These are phyloP conservation scores for Coniferiporia weirii DNA, from an alignment of 1,284 basidiomycete species.

Conservation along the genomic window DNA sequence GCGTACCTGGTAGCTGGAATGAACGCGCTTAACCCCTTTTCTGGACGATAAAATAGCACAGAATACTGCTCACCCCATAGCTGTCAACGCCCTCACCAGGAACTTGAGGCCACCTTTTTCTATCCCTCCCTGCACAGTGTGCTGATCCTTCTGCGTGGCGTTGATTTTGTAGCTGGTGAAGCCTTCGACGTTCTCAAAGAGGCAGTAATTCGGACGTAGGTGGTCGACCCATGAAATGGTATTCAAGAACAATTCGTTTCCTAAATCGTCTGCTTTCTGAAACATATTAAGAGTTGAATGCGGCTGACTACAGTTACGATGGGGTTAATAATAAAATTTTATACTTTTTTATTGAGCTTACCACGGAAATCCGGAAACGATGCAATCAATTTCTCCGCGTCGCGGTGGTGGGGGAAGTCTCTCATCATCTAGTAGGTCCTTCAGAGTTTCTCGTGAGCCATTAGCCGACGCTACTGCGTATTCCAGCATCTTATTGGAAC, in stretches of 20 bases:
- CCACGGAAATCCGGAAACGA: constrained; percentile 74
- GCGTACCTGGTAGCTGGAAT: constrained; percentile 59
- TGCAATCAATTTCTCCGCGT: constrained; percentile 50
- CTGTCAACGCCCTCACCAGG: constrained; percentile 46
- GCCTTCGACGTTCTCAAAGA: constrained; percentile 72
- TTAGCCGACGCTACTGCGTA: constrained; percentile 46
- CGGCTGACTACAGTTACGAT: constrained; percentile 37
- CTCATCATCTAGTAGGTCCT: constrained; percentile 34
- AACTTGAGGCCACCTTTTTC: constrained; percentile 65
- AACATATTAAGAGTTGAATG: constrained; percentile 55
- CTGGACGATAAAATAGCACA: not conserved
- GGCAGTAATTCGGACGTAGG: constrained; percentile 51
- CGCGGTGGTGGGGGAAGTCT: constrained; percentile 38
- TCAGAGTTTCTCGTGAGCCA: constrained; percentile 34
- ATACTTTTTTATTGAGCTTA: constrained; percentile 27
- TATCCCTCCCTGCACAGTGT: constrained; percentile 54
- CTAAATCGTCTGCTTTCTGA: constrained; percentile 44
- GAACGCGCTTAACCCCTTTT: constrained; percentile 4
- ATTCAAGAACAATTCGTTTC: constrained; percentile 52
- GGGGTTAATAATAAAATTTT: not conserved
- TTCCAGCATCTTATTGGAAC: constrained; percentile 53
- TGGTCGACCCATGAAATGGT: constrained; percentile 62
- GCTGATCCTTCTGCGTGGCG: constrained; percentile 40
- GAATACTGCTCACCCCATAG: constrained; percentile 48
- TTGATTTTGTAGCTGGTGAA: constrained; percentile 55